Conservation (phyloP, 179 eudicot species). For the Carnegiea gigantea region DNA sequence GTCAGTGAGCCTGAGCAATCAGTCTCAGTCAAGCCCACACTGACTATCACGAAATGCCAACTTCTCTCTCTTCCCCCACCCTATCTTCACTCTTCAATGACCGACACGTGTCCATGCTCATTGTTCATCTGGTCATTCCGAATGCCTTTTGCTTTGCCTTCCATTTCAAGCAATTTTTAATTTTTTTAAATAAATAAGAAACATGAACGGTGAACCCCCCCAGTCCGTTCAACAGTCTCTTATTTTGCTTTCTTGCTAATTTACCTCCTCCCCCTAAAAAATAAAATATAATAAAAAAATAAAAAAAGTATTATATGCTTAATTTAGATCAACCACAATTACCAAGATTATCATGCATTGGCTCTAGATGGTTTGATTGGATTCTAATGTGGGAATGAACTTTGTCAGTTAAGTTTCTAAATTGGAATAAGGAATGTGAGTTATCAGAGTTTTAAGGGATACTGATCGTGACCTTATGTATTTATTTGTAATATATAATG, state of each 20-base stretch:
- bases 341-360: background rate
- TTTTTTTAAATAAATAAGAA: no score
- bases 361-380: no score
- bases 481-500: no score
- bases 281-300: no score
- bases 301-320: background rate
- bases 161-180: constrained; percentile 5
- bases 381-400: no score
- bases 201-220: background rate
- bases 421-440: no score
- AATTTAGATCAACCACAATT: background rate
- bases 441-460: no score
- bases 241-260: background rate
- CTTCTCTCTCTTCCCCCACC: constrained; percentile 10
- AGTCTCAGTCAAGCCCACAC: constrained; percentile 15
- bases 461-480: no score
- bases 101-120: constrained; percentile 18
- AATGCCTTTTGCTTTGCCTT: background rate
- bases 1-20: background rate
- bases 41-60: constrained; percentile 22
- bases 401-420: no score
- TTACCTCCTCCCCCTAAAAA: background rate
- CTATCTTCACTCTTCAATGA: background rate
- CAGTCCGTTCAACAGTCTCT: constrained; percentile 19
- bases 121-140: background rate